Percentiles rank a stretch among this genome's conserved stretches.
phyloP scores from a whole-genome alignment of 73 alveolate species.

The Tetrahymena elliotti region DNA sequence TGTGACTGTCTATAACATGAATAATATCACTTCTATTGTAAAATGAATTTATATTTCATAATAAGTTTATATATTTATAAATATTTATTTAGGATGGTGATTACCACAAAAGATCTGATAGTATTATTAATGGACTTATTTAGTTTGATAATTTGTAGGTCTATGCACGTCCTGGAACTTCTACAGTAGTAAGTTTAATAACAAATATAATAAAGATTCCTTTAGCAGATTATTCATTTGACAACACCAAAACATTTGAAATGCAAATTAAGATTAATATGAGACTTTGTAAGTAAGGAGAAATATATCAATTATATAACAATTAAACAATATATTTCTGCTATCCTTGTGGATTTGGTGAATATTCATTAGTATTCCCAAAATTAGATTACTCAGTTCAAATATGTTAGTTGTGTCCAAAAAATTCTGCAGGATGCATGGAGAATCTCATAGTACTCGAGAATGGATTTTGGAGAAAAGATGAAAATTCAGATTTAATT shows the following conservation, averaged over 20 bases:
- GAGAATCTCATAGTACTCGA: background rate
- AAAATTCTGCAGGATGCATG: background rate
- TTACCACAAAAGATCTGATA: background rate
- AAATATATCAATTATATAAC: background rate
- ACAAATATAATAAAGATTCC: background rate
- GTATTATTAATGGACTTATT: background rate
- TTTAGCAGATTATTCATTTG: background rate
- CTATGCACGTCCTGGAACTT: background rate
- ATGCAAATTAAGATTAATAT: background rate
- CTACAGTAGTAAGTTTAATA: background rate
- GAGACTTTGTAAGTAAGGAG: background rate
- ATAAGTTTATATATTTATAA: background rate
- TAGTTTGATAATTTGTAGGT: background rate
- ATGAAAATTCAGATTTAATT: background rate
- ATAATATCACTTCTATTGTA: background rate
- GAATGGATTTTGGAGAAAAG: background rate
- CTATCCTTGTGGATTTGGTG: background rate
- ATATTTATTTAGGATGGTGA: background rate
- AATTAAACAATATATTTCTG: background rate
- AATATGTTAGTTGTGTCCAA: background rate
- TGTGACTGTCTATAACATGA: background rate
- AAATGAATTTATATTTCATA: background rate
- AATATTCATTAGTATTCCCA: background rate
- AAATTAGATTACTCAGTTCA: background rate
- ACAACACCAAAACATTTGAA: background rate